phyloP scores from a whole-genome alignment of 1,284 basidiomycete genomes.

The Phlebopus sp. region DNA sequence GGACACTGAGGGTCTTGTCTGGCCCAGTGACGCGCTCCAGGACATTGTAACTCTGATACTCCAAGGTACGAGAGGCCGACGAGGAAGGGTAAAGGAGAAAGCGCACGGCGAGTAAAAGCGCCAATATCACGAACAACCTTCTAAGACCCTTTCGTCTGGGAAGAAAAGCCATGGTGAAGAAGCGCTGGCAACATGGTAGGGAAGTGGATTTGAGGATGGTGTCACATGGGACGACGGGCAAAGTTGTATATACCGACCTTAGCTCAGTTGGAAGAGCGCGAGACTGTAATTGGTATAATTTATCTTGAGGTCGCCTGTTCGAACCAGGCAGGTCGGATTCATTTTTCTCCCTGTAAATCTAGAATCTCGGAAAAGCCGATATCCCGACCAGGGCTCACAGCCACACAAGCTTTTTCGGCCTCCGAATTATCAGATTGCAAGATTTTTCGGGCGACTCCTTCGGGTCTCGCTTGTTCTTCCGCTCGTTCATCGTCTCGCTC shows the following conservation, averaged over 20 bases:
- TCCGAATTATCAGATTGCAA: too few relatives aligned
- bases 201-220: neutral
- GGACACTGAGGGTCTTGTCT: slow-evolving; percentile 84
- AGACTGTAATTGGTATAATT: slow-evolving; percentile 15
- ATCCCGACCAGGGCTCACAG: too few relatives aligned
- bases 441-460: too few relatives aligned
- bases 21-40: slow-evolving; percentile 80
- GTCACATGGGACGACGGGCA: neutral
- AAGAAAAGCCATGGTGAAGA: slow-evolving; percentile 20
- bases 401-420: too few relatives aligned
- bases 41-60: slow-evolving; percentile 52
- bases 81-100: slow-evolving; percentile 16
- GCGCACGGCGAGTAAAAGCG: slow-evolving; percentile 16
- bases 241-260: slow-evolving; percentile 9
- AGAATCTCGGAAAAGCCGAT: too few relatives aligned
- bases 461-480: neutral
- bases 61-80: slow-evolving; percentile 15
- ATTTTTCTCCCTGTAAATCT: neutral
- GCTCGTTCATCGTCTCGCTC: neutral
- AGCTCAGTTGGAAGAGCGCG: slow-evolving; percentile 23
- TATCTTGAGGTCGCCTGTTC: slow-evolving; percentile 45
- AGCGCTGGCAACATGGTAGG: neutral
- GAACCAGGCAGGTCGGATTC: slow-evolving; percentile 43
- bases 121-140: slow-evolving; percentile 13
- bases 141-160: slow-evolving; percentile 22